Base-by-base conservation (phyloP, 2,329 filamentous ascomycete species). In the Fusarium musae region DNA sequence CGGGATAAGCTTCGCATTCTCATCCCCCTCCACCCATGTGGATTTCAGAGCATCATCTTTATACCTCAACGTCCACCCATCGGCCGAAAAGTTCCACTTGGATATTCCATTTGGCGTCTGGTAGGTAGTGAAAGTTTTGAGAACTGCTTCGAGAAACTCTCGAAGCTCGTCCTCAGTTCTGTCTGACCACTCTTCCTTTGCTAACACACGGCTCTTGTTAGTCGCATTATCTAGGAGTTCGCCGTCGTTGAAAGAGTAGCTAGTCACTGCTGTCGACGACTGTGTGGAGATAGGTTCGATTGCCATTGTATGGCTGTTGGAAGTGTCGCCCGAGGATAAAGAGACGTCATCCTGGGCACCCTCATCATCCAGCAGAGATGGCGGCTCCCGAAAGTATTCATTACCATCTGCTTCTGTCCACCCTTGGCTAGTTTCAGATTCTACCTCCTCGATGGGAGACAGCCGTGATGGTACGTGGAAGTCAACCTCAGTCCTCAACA, bases 61-160 rank as follows among this genome's bases (percentile, higher is more conserved):
- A 26, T 60, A 61, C 16, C 50, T 58, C n/a, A 61, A 59, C 23
- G 50, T 65, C 70, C 67, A 75, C 7, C n/a, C 40, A 10, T 66
- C 58, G 23, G 52, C 34, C 13, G 26, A 44, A 42, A 69, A 72
- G 12, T 19, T 23, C 64, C 70, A 71, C 19, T 61, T 72, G 26
- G 16, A 47, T 9, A 67, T 42, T 34, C 52, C 40, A 6, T 63
- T 62, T 5, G 44, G 63, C 8, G 64, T 63, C 44, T 67, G 58
- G 23, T 59, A 46, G 5, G 28, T n/a, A 9, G 59, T 60, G 30
- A 72, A 70, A 3, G 53, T 65, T 28, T 42, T 56, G n/a, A 73
- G 36, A 42, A 69, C 23, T 19, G 23, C 59, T 13, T 73, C 40
- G 10, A 73, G 57, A 16, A 70, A 63, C 44, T 61, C 60, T 5